Evolutionary conservation across 805 yeast species (phyloP).

Genomic region (Kuraishia molischiana): DNA sequence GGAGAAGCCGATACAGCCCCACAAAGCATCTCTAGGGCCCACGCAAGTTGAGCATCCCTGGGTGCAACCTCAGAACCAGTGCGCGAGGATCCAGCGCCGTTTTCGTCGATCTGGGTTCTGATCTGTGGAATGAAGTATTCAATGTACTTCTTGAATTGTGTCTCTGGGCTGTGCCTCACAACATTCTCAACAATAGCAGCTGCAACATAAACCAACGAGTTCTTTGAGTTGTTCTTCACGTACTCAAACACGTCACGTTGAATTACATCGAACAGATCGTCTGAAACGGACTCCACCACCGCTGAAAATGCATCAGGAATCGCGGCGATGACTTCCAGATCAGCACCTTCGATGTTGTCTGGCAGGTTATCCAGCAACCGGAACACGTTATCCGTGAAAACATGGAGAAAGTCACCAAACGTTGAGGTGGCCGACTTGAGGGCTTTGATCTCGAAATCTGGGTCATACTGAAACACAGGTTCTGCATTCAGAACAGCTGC

Average conservation of each 20-base stretch:
- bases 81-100: conserved; percentile 74
- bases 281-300: conserved; percentile 50
- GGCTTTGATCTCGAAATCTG: conserved; percentile 40
- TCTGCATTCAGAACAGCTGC: conserved; percentile 9
- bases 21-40: conserved; percentile 61
- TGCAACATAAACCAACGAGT: conserved; percentile 53
- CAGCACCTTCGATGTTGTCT: conserved; percentile 32
- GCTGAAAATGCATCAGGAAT: conserved; percentile 29
- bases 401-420: conserved; percentile 49
- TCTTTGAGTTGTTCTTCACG: conserved; percentile 46
- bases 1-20: conserved; percentile 66
- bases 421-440: conserved; percentile 64
- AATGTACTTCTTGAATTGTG: conserved; percentile 33
- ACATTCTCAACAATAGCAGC: conserved; percentile 69
- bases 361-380: conserved; percentile 61
- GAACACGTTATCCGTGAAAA: conserved; percentile 50
- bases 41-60: conserved; percentile 67
- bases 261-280: conserved; percentile 37
- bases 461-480: conserved; percentile 28
- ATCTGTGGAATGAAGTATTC: conserved; percentile 41
- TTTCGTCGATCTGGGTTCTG: conserved; percentile 56
- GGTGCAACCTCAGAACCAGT: conserved; percentile 56
- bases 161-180: conserved; percentile 50
- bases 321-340: conserved; percentile 35
- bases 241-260: conserved; percentile 43